Evolutionary conservation across 345 rosid genomes (phyloP).

Genomic region (Hypericum perforatum): DNA sequence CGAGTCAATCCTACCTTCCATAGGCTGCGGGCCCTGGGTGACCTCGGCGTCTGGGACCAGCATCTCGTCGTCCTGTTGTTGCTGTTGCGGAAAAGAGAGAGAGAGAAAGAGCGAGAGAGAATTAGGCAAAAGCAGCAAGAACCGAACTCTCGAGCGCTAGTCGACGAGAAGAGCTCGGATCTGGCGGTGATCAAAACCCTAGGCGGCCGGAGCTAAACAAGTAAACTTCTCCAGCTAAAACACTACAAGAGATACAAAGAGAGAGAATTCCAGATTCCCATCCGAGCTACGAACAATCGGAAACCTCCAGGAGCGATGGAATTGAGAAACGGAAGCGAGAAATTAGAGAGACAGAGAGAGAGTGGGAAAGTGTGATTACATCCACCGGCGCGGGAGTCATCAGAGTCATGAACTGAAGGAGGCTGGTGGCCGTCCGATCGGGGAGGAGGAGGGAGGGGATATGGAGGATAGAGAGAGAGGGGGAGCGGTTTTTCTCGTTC

Average conservation of each 20-base stretch:
- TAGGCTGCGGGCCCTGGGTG: conserved; percentile 66
- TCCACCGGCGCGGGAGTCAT: conserved; percentile 6
- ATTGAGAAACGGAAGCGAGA: neutral
- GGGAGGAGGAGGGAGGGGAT: neutral
- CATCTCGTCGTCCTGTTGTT: conserved; percentile 93
- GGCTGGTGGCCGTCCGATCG: neutral
- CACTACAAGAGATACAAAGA: no score
- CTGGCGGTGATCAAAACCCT: neutral
- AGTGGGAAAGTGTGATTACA: neutral
- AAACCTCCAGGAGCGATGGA: neutral
- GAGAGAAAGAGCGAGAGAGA: neutral
- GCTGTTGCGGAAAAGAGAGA: conserved; percentile 22
- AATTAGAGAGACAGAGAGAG: neutral
- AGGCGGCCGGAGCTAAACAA: no score
- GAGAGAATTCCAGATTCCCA: neutral
- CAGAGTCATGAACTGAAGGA: neutral
- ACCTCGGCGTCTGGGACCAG: conserved; percentile 78
- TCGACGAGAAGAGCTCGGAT: neutral
- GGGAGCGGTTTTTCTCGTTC: neutral
- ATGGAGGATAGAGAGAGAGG: neutral
- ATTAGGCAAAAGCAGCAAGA: neutral
- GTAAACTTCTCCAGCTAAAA: no score
- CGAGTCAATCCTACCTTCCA: conserved; percentile 44
- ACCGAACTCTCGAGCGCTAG: neutral
- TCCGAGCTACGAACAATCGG: neutral